A percentile compares a stretch with the other conserved stretches of the same genome.
Evolutionary conservation across 1,284 basidiomycete species (phyloP).

Genomic region (Anthracocystis setariae): DNA sequence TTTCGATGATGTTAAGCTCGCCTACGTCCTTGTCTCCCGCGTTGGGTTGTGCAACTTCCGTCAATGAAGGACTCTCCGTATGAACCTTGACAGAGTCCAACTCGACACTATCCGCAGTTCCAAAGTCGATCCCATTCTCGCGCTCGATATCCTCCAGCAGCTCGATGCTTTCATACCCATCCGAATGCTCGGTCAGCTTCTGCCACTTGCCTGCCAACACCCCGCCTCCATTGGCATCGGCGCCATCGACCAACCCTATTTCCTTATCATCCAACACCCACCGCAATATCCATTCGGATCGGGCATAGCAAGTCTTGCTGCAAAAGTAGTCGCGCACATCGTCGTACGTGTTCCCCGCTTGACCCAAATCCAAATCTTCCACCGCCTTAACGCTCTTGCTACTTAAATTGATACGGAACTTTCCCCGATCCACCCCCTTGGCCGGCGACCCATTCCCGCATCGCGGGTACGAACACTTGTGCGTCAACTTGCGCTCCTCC

Average conservation of each 20-base stretch:
- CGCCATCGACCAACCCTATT: slow-evolving; percentile 18
- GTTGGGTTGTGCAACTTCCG: no score
- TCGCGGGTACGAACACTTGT: slow-evolving; percentile 27
- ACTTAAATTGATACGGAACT: slow-evolving; percentile 24
- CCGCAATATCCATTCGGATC: slow-evolving; percentile 40
- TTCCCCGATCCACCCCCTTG: background rate
- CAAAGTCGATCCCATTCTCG: slow-evolving; percentile 15
- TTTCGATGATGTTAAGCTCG: slow-evolving; percentile 25
- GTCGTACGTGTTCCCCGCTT: slow-evolving; percentile 31
- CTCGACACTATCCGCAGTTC: background rate
- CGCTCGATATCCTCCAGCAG: slow-evolving; percentile 43
- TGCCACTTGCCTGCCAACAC: slow-evolving; percentile 78
- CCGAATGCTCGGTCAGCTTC: slow-evolving; percentile 88
- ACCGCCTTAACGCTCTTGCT: slow-evolving; percentile 19
- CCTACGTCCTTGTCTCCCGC: slow-evolving; percentile 5
- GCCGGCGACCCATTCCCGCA: slow-evolving; percentile 24
- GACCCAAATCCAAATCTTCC: slow-evolving; percentile 20
- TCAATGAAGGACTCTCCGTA: no score
- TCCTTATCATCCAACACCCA: slow-evolving; percentile 40
- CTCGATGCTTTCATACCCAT: slow-evolving; percentile 71
- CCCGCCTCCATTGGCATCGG: slow-evolving; percentile 60
- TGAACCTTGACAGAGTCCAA: slow-evolving; percentile 1
- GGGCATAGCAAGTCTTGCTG: slow-evolving; percentile 24
- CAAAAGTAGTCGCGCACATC: slow-evolving; percentile 35
- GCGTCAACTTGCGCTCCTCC: slow-evolving; percentile 32